Conservation (phyloP, 352 stramenopile genomes). For the Phytophthora palmivora region DNA sequence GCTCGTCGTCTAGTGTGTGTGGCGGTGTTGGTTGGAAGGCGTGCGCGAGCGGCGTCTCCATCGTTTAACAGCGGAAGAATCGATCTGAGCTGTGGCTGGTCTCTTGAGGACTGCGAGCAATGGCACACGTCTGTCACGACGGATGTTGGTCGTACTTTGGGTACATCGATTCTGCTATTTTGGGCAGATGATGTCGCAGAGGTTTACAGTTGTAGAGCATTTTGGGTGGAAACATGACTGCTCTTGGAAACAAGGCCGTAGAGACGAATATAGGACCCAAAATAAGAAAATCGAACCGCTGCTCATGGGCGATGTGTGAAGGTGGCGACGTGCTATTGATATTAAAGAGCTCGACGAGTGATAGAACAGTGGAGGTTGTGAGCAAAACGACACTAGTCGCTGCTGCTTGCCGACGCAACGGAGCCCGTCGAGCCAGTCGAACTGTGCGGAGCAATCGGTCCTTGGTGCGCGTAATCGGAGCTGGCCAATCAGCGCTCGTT, state of each 20-base stretch:
- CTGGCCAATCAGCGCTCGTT: constrained; percentile 17
- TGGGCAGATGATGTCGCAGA: not conserved
- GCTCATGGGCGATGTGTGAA: not conserved
- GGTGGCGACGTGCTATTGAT: not conserved
- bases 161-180: not conserved
- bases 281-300: constrained; percentile 14
- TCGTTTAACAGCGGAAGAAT: constrained; percentile 7
- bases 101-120: constrained; percentile 31
- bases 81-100: constrained; percentile 20
- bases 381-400: not conserved
- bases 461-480: constrained; percentile 11
- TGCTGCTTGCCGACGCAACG: not conserved
- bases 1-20: constrained; percentile 52
- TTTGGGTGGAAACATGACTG: not conserved
- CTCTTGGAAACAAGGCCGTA: not conserved
- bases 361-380: not conserved
- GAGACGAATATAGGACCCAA: not conserved
- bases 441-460: constrained; percentile 12
- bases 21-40: constrained; percentile 46
- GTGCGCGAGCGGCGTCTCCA: constrained; percentile 52
- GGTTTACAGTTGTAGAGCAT: constrained; percentile 8
- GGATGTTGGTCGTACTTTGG: constrained; percentile 8
- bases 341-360: not conserved
- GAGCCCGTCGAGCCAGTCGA: constrained; percentile 12
- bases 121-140: constrained; percentile 8